phyloP scores from a whole-genome alignment of 768 basidiomycete genomes.

The Leccinum truebloodii region DNA sequence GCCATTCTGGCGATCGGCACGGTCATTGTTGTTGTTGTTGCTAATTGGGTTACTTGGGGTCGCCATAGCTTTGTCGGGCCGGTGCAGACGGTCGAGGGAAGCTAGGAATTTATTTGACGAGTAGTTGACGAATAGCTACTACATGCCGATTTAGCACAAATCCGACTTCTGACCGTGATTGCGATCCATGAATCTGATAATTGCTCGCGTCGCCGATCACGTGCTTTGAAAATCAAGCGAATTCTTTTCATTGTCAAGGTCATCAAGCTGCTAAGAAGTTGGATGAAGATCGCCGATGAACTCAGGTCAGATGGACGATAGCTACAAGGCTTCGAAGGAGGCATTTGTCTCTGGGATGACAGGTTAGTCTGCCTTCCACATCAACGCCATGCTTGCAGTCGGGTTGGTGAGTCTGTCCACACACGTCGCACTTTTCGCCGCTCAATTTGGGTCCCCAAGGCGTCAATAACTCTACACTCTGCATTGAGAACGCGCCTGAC shows the following conservation, averaged over 20 bases:
- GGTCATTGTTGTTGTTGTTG: constrained; percentile 43
- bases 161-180: not conserved
- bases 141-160: not conserved
- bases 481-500: constrained; percentile 52
- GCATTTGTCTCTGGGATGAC: constrained; percentile 74
- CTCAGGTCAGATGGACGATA: constrained; percentile 17
- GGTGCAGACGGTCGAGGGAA: constrained; percentile 37
- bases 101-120: not conserved
- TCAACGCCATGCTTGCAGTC: constrained; percentile 68
- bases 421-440: not conserved
- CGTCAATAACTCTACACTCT: constrained; percentile 71
- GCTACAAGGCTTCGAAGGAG: constrained; percentile 80
- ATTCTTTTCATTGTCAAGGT: not conserved
- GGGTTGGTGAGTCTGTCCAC: constrained; percentile 52
- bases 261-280: not conserved
- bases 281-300: not conserved
- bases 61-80: constrained; percentile 45
- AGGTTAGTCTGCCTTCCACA: constrained; percentile 67
- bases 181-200: too few relatives aligned
- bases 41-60: constrained; percentile 52
- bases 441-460: constrained; percentile 44
- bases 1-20: constrained; percentile 53
- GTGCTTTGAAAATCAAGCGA: too few relatives aligned
- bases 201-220: constrained; percentile 10
- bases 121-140: not conserved